These are phyloP conservation scores for Sodiomyces alkalinus DNA, from an alignment of 2,329 filamentous ascomycete genomes.

Conservation along the genomic window DNA sequence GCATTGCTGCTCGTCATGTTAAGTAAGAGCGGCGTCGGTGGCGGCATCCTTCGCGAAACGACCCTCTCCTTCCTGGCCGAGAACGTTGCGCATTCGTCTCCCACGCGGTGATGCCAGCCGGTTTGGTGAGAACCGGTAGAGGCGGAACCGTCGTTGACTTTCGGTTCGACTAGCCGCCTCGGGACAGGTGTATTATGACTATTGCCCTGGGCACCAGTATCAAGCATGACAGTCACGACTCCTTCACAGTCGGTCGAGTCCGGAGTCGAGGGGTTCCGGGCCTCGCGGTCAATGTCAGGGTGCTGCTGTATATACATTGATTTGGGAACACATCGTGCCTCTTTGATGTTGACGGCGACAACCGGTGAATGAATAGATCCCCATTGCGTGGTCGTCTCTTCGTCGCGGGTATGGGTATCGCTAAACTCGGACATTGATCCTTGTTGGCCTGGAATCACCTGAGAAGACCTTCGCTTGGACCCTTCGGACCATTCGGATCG, in stretches of 20 bases:
- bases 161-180: too few species aligned
- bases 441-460: conserved; percentile 27
- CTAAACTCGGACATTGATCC: conserved; percentile 19
- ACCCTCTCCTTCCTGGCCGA: conserved; percentile 32
- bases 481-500: conserved; percentile 10
- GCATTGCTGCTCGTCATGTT: conserved; percentile 23
- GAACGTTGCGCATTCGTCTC: conserved; percentile 43
- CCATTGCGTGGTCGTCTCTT: conserved; percentile 30
- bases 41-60: conserved; percentile 35
- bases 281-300: conserved; percentile 5
- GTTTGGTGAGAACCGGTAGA: too few species aligned
- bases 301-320: conserved; percentile 23
- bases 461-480: conserved; percentile 31
- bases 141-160: conserved; percentile 3
- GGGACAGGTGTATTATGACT: too few species aligned
- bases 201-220: too few species aligned
- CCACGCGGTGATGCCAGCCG: conserved; percentile 44
- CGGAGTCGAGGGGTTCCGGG: conserved; percentile 5
- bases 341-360: conserved; percentile 26
- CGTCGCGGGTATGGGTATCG: conserved; percentile 18
- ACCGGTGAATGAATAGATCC: conserved; percentile 35
- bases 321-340: conserved; percentile 23
- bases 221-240: conserved; percentile 29
- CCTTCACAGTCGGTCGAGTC: conserved; percentile 16
- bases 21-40: conserved; percentile 40